phyloP scores from a whole-genome alignment of 768 basidiomycete species.

The Steccherinum ochraceum region DNA sequence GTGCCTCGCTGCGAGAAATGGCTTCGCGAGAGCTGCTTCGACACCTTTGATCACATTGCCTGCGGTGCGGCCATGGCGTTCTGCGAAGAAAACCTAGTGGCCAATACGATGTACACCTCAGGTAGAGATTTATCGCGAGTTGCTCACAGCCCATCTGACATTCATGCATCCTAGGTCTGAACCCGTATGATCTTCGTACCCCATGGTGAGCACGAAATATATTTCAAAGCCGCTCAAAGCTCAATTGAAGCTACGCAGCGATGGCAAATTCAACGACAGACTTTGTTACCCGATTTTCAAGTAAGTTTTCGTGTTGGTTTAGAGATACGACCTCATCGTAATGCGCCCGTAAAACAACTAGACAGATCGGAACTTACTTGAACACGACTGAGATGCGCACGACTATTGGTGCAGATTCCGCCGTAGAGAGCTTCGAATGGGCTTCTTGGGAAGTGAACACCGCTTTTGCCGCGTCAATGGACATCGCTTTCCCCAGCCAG shows the following conservation, averaged over 20 bases:
- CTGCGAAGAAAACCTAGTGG: slow-evolving; percentile 28
- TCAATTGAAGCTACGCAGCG: slow-evolving; percentile 15
- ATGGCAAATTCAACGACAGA: slow-evolving; percentile 36
- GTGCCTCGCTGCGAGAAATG: slow-evolving; percentile 26
- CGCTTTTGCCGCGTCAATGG: slow-evolving; percentile 43
- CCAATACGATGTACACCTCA: no score
- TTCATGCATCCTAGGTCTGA: slow-evolving; percentile 31
- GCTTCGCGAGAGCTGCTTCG: slow-evolving; percentile 33
- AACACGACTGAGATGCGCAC: slow-evolving; percentile 46
- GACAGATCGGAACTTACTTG: slow-evolving; percentile 57
- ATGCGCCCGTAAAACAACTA: no score
- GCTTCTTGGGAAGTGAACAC: slow-evolving; percentile 36
- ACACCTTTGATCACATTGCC: slow-evolving; percentile 35
- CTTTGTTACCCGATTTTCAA: slow-evolving; percentile 56
- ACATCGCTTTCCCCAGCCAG: slow-evolving; percentile 27
- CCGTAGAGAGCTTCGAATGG: slow-evolving; percentile 32
- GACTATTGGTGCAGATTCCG: slow-evolving; percentile 56
- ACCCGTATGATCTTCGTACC: slow-evolving; percentile 67
- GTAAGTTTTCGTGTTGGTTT: slow-evolving; percentile 18
- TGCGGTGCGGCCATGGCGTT: slow-evolving; percentile 36
- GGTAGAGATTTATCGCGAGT: no score
- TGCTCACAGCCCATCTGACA: no score
- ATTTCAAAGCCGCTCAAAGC: neutral
- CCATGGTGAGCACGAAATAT: slow-evolving; percentile 31
- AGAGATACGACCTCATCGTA: neutral